Conservation (phyloP, 257 asterid species). For the Rauvolfia tetraphylla region DNA sequence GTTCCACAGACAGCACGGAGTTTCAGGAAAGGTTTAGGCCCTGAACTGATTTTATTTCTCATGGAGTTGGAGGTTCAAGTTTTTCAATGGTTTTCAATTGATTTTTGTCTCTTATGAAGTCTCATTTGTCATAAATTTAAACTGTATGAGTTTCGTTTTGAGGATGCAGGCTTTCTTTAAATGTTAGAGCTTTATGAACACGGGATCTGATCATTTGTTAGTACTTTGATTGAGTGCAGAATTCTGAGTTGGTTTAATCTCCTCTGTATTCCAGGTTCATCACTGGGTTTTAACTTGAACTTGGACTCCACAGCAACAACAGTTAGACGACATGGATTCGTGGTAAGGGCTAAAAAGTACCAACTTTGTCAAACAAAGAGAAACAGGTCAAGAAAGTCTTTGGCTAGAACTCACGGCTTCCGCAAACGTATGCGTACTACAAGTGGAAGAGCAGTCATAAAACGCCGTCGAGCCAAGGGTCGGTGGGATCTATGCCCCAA, state of each 20-base stretch:
- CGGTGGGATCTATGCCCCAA: conserved; percentile 81
- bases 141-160: not conserved
- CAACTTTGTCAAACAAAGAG: conserved; percentile 86
- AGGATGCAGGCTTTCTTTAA: not conserved
- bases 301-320: conserved; percentile 29
- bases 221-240: not conserved
- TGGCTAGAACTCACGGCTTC: conserved; percentile 94
- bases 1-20: not conserved
- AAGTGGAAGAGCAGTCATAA: conserved; percentile 63
- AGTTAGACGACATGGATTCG: conserved; percentile 49
- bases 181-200: not conserved
- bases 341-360: conserved; percentile 58
- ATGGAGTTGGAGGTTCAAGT: not conserved
- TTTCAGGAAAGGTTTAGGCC: not conserved
- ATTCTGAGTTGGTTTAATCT: conserved; percentile 1
- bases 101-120: not conserved
- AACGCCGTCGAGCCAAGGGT: conserved; percentile 88
- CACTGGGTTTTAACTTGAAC: conserved; percentile 38
- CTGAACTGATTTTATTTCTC: not conserved
- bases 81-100: not conserved
- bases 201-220: not conserved
- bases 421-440: conserved; percentile 92
- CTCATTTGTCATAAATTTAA: not conserved
- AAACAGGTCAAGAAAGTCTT: conserved; percentile 82
- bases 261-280: conserved; percentile 14